Conservation (phyloP, 2,329 filamentous ascomycete species). For the Cadophora luteo-olivacea region DNA sequence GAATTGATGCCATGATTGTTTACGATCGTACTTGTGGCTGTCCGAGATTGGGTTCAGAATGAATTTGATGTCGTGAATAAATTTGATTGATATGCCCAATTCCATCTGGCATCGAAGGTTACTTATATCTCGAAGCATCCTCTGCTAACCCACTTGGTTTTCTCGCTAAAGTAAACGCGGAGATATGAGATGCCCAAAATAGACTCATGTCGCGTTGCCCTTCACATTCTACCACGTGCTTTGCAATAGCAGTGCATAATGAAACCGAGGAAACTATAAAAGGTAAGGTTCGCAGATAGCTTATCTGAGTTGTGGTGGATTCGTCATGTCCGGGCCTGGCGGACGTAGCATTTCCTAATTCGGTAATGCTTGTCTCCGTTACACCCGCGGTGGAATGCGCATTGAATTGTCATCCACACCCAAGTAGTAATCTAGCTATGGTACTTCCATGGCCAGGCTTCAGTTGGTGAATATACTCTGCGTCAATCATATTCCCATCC, state of each 20-base stretch:
- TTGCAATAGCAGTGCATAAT: too few relatives aligned
- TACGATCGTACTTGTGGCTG: not conserved
- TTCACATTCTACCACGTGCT: not conserved
- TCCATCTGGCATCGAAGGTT: not conserved
- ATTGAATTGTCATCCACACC: not conserved
- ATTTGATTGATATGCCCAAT: not conserved
- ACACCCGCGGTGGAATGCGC: not conserved
- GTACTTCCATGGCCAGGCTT: not conserved
- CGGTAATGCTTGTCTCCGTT: not conserved
- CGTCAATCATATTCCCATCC: not conserved
- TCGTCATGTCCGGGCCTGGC: not conserved
- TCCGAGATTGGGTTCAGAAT: not conserved
- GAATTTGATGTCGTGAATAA: not conserved
- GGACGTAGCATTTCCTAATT: not conserved
- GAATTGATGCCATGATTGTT: not conserved
- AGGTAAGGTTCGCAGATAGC: too few relatives aligned
- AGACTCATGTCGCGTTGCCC: not conserved
- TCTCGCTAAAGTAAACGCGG: not conserved
- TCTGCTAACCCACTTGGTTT: not conserved
- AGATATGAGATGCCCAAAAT: slow-evolving; percentile 2
- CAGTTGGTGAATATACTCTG: not conserved
- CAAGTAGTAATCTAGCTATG: not conserved
- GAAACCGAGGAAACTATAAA: too few relatives aligned
- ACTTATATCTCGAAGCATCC: not conserved
- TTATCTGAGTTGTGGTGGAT: not conserved